Base-by-base conservation (phyloP, 2,329 filamentous ascomycete genomes). In the Chaetomium sp. region DNA sequence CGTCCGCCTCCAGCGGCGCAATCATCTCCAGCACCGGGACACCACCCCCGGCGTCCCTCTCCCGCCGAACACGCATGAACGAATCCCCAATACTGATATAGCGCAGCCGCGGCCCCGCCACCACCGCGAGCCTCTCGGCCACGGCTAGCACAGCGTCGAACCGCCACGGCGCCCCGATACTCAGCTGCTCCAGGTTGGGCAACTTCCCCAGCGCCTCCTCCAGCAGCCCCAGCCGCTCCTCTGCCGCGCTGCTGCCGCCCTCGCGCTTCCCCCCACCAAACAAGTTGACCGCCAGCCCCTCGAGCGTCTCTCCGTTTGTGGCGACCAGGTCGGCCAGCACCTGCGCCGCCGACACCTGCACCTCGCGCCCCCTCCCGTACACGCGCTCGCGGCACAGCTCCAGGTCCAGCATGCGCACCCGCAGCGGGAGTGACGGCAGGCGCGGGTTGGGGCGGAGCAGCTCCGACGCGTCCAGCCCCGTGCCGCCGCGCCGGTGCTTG, bases 281-380 rank as follows among this genome's bases (percentile, higher is more conserved):
- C 13, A 55, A 4, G 3, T 2, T 38, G 5, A 58, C 38, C 2
- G 19, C 56, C 5, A 58, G 56, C 7, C 42, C 56, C 16, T 58
- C 56, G 27, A 58, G 56, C 25, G 56, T 31, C 23, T 49, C 53
- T 4, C 33, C 33, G 54, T 57, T 57, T 33, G 33, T 45, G 33
- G 33, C 21, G 12, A 27, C 33, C n/a, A 57, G 54, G 23, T 42
- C 27, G 27, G 27, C 3, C 3, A 29, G 27, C 27, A 29, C 27
- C 27, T 29, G 27, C 27, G 27, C 25, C 16, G 29, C 55, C 7
- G 47, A 33, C 12, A 45, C 38, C 5, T 47, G 7, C 10, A 47
- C 38, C n/a, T 33, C 33, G 33, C 16, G 8, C 4, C 19, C 16
- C 1, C 1, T 9, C 35, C 35, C 23, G 25, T 47, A n/a, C 13